These are phyloP conservation scores for Lactuca saligna DNA, from an alignment of 129 eudicot species.

Conservation along the genomic window DNA sequence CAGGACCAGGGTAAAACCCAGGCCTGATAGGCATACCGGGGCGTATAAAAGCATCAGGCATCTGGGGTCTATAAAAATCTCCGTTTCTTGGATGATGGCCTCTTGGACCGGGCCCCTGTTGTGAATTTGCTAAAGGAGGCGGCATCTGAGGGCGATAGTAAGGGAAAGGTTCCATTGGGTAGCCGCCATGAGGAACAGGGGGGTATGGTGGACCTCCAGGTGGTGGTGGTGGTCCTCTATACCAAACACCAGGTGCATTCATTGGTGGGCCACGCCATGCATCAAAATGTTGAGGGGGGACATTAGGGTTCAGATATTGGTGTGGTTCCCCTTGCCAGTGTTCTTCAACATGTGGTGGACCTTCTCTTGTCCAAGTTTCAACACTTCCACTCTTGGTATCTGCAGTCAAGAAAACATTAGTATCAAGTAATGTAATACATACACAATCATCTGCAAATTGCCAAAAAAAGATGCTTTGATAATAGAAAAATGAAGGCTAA, in stretches of 20 bases:
- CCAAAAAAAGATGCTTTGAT: neutral
- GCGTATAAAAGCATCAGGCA: slow-evolving; percentile 66
- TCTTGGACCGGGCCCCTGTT: slow-evolving; percentile 72
- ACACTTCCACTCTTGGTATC: slow-evolving; percentile 52
- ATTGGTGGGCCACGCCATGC: slow-evolving; percentile 91
- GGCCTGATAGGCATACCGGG: slow-evolving; percentile 88
- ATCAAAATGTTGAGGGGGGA: slow-evolving; percentile 78
- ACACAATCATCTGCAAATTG: slow-evolving; percentile 7
- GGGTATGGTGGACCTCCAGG: slow-evolving; percentile 74
- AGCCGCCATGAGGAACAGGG: slow-evolving; percentile 73
- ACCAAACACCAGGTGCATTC: slow-evolving; percentile 85
- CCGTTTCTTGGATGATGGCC: slow-evolving; percentile 83
- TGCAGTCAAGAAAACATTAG: slow-evolving; percentile 25
- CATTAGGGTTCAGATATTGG: slow-evolving; percentile 57
- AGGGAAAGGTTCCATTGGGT: slow-evolving; percentile 84
- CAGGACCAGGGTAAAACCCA: slow-evolving; percentile 80
- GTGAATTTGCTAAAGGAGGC: slow-evolving; percentile 65
- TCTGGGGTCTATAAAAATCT: slow-evolving; percentile 71
- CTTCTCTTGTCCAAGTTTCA: slow-evolving; percentile 69
- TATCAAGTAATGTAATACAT: too few species aligned
- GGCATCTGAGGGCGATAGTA: slow-evolving; percentile 87
- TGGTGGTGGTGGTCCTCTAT: slow-evolving; percentile 74
- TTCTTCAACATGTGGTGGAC: slow-evolving; percentile 49
- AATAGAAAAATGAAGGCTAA: neutral
- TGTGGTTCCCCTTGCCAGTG: slow-evolving; percentile 80